These are phyloP conservation scores for Didymella sp. DNA, from an alignment of 2,329 filamentous ascomycete genomes.

Conservation along the genomic window DNA sequence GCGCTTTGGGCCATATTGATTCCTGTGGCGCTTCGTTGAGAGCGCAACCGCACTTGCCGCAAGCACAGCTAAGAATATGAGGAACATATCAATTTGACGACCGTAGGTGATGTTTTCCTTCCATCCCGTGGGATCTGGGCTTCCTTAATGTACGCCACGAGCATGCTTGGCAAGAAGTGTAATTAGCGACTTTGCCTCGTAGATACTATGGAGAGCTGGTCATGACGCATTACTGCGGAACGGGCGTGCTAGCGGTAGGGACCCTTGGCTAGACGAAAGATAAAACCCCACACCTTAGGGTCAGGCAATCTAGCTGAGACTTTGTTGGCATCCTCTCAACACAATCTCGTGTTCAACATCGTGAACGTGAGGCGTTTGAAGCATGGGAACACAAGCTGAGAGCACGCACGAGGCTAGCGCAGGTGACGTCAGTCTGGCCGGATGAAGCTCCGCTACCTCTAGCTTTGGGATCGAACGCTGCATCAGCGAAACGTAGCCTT, in stretches of 20 bases:
- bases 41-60: not conserved
- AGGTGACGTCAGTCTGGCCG: conserved; percentile 8
- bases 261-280: not conserved
- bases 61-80: not conserved
- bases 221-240: not conserved
- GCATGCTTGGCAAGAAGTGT: not conserved
- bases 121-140: not conserved
- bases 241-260: not conserved
- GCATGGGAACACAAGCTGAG: not conserved
- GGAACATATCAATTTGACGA: not conserved
- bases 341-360: not conserved
- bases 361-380: not conserved
- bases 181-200: not conserved
- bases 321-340: not conserved
- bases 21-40: not conserved
- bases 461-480: not conserved
- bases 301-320: not conserved
- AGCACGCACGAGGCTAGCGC: not conserved
- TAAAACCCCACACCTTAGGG: not conserved
- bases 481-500: conserved; percentile 5
- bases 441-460: conserved; percentile 3
- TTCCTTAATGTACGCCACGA: not conserved
- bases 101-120: not conserved
- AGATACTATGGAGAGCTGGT: not conserved
- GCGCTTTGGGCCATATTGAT: not conserved